These are phyloP conservation scores for Yarrowia galli DNA, from an alignment of 1,139 yeast species.

Conservation along the genomic window DNA sequence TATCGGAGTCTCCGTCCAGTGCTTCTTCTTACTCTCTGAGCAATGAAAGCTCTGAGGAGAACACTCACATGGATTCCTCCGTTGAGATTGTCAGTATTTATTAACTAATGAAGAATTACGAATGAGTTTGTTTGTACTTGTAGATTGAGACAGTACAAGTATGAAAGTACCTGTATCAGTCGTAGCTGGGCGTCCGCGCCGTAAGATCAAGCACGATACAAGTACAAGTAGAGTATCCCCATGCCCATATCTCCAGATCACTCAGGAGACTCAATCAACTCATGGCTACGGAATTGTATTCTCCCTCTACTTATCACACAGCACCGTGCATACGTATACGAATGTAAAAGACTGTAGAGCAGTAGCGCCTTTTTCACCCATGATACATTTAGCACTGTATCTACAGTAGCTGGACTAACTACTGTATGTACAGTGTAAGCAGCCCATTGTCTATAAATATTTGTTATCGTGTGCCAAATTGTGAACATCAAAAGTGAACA, in stretches of 20 bases:
- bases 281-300: too few species aligned
- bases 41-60: constrained; percentile 31
- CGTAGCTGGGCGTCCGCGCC: too few species aligned
- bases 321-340: background rate
- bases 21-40: constrained; percentile 38
- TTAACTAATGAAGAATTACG: constrained; percentile 16
- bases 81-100: constrained; percentile 35
- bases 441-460: background rate
- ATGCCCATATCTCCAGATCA: too few species aligned
- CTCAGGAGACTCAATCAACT: too few species aligned
- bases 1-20: constrained; percentile 33
- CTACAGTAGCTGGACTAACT: background rate
- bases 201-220: too few species aligned
- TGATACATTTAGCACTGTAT: background rate
- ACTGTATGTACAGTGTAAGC: background rate
- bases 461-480: background rate
- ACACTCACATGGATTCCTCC: constrained; percentile 34
- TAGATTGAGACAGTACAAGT: too few species aligned
- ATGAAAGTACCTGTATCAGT: background rate
- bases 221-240: too few species aligned
- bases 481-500: too few species aligned
- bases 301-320: too few species aligned
- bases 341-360: constrained; percentile 2
- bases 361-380: background rate
- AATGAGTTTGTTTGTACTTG: background rate